Conservation (phyloP, 805 yeast genomes). For the Lachancea lanzarotensis region DNA sequence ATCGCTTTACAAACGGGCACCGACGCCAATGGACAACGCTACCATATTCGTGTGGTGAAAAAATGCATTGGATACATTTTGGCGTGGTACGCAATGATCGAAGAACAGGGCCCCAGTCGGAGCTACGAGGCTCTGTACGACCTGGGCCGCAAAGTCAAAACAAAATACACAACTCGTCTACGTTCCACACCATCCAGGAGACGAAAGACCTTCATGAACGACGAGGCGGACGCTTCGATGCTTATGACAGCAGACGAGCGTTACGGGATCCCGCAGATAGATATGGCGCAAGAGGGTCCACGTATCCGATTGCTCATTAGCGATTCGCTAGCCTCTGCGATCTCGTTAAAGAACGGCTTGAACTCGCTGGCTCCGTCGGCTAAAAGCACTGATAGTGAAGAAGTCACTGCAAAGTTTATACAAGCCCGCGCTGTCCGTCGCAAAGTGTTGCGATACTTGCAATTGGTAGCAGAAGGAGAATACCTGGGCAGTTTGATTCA, state of each 20-base stretch:
- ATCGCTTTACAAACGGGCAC: conserved; percentile 16
- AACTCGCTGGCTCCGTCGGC: conserved; percentile 40
- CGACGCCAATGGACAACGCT: conserved; percentile 33
- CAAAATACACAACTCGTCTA: conserved; percentile 7
- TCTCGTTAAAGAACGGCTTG: conserved; percentile 58
- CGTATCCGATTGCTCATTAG: conserved; percentile 62
- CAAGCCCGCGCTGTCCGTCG: conserved; percentile 71
- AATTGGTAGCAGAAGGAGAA: conserved; percentile 77
- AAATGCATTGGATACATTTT: conserved; percentile 41
- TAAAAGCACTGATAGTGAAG: conserved; percentile 56
- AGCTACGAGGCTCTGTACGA: conserved; percentile 19
- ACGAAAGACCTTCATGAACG: conserved; percentile 40
- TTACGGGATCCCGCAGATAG: conserved; percentile 60
- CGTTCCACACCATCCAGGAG: conserved; percentile 5
- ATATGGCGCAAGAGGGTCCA: conserved; percentile 66
- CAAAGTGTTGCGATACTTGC: conserved; percentile 73
- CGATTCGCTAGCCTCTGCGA: conserved; percentile 67
- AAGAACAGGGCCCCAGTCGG: conserved; percentile 29
- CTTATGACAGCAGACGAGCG: conserved; percentile 24
- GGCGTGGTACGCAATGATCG: conserved; percentile 62
- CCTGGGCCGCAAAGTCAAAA: conserved; percentile 13
- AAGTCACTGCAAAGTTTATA: conserved; percentile 61
- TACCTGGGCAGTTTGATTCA: conserved; percentile 79
- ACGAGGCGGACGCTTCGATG: conserved; percentile 41
- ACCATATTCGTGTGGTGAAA: conserved; percentile 39